A percentile compares a stretch with the other conserved stretches of the same genome.
phyloP scores from a whole-genome alignment of 306 rosid species.

The Mimosa bimucronata region DNA sequence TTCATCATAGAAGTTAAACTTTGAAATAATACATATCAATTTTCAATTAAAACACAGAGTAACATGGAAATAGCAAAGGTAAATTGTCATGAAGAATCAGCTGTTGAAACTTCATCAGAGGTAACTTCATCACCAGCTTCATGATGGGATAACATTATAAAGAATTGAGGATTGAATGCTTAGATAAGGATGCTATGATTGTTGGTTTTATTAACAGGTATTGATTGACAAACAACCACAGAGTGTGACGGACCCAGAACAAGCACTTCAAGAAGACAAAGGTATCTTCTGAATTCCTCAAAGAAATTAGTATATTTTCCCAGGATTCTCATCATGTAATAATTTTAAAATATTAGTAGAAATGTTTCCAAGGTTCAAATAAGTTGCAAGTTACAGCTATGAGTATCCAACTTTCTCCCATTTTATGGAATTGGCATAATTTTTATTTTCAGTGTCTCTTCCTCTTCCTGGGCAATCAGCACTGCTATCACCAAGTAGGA shows the following conservation, averaged over 20 bases:
- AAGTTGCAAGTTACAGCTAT: neutral
- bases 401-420: neutral
- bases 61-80: neutral
- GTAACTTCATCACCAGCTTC: neutral
- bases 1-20: neutral
- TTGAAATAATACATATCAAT: neutral
- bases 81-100: neutral
- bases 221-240: neutral
- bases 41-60: neutral
- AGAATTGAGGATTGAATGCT: too few relatives aligned
- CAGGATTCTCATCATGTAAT: neutral
- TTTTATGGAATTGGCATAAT: too few relatives aligned
- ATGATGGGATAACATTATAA: neutral
- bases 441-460: neutral
- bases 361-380: neutral
- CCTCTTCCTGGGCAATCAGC: neutral
- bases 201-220: neutral
- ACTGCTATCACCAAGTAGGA: neutral
- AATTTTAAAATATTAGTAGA: neutral
- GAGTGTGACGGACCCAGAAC: neutral
- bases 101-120: neutral
- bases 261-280: neutral
- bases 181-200: too few relatives aligned
- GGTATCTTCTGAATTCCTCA: neutral
- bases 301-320: neutral